Conservation (phyloP, 257 asterid species). For the Fraxinus americana region DNA sequence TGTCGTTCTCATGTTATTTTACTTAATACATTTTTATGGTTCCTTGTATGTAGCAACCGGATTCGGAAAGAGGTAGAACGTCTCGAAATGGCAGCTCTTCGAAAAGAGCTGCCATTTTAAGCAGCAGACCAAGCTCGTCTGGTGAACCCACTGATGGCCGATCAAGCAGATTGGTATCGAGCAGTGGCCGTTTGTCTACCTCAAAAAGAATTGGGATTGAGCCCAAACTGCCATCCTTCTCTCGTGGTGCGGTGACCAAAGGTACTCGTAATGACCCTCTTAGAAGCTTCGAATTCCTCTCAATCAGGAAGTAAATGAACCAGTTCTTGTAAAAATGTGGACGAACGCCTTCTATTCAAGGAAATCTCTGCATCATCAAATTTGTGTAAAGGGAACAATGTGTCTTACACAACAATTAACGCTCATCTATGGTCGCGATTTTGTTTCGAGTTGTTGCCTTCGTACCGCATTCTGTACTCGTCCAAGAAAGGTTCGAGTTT, state of each 20-base stretch:
- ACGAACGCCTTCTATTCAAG: slow-evolving; percentile 7
- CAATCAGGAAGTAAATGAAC: slow-evolving; percentile 11
- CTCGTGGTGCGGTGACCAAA: slow-evolving; percentile 15
- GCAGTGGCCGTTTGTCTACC: slow-evolving; percentile 5
- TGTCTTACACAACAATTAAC: slow-evolving; percentile 27
- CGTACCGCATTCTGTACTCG: neutral
- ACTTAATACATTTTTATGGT: neutral
- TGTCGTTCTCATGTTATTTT: neutral
- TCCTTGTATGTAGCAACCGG: slow-evolving; percentile 42
- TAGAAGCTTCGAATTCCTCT: slow-evolving; percentile 22
- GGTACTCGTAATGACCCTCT: slow-evolving; percentile 12
- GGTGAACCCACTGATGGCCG: neutral
- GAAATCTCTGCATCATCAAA: slow-evolving; percentile 19
- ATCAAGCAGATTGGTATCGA: neutral
- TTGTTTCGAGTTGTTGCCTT: neutral
- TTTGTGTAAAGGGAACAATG: slow-evolving; percentile 16
- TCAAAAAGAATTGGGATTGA: slow-evolving; percentile 16
- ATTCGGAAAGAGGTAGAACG: slow-evolving; percentile 39
- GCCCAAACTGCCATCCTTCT: slow-evolving; percentile 1
- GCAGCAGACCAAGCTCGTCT: slow-evolving; percentile 34
- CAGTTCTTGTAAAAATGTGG: neutral
- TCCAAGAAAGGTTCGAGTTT: neutral
- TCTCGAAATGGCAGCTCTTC: slow-evolving; percentile 50
- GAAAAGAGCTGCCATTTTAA: slow-evolving; percentile 47
- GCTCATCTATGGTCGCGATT: slow-evolving; percentile 10